phyloP scores from a whole-genome alignment of 2,329 filamentous ascomycete species.

The Ascosphaera apis region DNA sequence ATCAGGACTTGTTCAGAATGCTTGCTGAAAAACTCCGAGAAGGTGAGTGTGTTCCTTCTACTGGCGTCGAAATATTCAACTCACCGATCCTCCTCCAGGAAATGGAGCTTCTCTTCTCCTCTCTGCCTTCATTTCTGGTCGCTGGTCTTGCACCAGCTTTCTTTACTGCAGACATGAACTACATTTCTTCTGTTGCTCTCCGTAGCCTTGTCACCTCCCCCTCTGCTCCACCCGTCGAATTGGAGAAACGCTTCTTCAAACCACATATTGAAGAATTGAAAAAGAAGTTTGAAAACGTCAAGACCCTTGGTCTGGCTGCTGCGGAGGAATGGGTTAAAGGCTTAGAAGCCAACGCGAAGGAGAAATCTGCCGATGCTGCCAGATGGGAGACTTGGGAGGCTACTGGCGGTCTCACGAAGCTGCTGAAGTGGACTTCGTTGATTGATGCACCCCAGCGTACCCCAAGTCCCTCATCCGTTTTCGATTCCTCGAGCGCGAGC shows the following conservation, averaged over 20 bases:
- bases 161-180: constrained; percentile 36
- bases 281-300: constrained; percentile 38
- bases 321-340: constrained; percentile 63
- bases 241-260: constrained; percentile 44
- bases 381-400: constrained; percentile 57
- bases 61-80: constrained; percentile 3
- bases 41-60: constrained; percentile 28
- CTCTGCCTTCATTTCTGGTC: constrained; percentile 36
- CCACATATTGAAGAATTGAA: constrained; percentile 39
- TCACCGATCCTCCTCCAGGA: constrained; percentile 30
- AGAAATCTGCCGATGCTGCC: constrained; percentile 35
- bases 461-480: too few relatives aligned
- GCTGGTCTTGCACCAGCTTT: constrained; percentile 48
- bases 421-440: too few relatives aligned
- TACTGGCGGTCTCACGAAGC: constrained; percentile 15
- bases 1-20: constrained; percentile 44
- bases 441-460: too few relatives aligned
- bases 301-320: constrained; percentile 41
- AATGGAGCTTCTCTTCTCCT: constrained; percentile 42
- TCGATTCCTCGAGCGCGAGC: too few relatives aligned
- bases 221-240: constrained; percentile 24
- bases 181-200: constrained; percentile 33
- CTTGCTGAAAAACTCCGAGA: constrained; percentile 35
- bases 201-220: constrained; percentile 15
- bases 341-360: constrained; percentile 38